Percentiles rank a stretch among this genome's conserved stretches.
Conservation (phyloP, 495 filamentous ascomycete genomes). For the Lophiotrema nucula region DNA sequence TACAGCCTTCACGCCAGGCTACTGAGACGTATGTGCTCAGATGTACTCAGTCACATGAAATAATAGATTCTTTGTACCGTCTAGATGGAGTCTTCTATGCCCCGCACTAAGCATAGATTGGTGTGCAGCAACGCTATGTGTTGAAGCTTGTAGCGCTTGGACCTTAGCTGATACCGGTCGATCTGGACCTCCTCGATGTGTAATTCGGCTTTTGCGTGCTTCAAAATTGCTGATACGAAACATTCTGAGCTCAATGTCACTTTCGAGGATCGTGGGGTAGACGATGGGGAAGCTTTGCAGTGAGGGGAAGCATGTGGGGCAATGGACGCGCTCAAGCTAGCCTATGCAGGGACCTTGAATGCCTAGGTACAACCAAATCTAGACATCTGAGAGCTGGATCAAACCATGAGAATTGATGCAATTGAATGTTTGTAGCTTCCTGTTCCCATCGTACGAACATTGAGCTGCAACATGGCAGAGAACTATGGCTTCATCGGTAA, state of each 20-base stretch:
- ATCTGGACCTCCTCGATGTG: too few relatives aligned
- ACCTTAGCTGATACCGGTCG: too few relatives aligned
- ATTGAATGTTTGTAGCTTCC: too few relatives aligned
- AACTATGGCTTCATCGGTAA: conserved; percentile 30
- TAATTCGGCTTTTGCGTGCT: too few relatives aligned
- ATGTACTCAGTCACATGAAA: conserved; percentile 2
- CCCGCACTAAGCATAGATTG: conserved; percentile 19
- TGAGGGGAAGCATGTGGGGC: not conserved
- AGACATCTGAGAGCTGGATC: too few relatives aligned
- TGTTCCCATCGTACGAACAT: not conserved
- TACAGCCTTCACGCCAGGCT: not conserved
- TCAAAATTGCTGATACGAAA: too few relatives aligned
- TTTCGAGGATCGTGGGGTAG: too few relatives aligned
- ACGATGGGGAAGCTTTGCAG: not conserved
- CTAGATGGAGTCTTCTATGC: not conserved
- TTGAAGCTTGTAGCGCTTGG: not conserved
- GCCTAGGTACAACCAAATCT: too few relatives aligned
- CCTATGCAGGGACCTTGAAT: not conserved
- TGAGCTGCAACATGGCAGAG: conserved; percentile 13
- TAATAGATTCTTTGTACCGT: not conserved
- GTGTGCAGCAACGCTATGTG: not conserved
- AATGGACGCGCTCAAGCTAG: not conserved
- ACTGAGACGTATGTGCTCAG: not conserved
- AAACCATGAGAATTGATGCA: too few relatives aligned
- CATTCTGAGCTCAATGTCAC: too few relatives aligned